A percentile compares a stretch with the other conserved stretches of the same genome.
phyloP scores from a whole-genome alignment of 2,329 filamentous ascomycete species.

The Leptographium lundbergii region DNA sequence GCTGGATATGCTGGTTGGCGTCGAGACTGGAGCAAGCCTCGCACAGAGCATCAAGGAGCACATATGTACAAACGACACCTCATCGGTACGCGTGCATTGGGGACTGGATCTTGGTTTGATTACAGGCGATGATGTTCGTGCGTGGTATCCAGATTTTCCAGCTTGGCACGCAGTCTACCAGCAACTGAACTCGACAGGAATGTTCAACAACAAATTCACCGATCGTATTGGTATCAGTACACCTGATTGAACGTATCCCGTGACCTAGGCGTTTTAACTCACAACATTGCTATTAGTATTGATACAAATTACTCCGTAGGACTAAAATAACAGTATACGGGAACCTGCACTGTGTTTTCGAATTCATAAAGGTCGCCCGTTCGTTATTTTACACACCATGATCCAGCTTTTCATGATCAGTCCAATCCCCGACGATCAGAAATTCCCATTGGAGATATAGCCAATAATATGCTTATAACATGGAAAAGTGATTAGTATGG shows the following conservation, averaged over 20 bases:
- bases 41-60: conserved; percentile 11
- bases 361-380: too few relatives aligned
- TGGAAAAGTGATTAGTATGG: too few relatives aligned
- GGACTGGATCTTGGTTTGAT: conserved; percentile 14
- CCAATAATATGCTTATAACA: too few relatives aligned
- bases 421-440: too few relatives aligned
- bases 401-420: too few relatives aligned
- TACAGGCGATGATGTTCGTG: conserved; percentile 12
- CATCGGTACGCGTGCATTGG: conserved; percentile 14
- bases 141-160: conserved; percentile 14
- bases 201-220: conserved; percentile 18
- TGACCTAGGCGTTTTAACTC: not conserved
- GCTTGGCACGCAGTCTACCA: conserved; percentile 13
- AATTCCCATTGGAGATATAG: too few relatives aligned
- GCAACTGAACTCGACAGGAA: conserved; percentile 14
- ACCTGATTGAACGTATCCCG: not conserved
- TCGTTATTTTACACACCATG: too few relatives aligned
- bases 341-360: too few relatives aligned
- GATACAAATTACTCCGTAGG: not conserved
- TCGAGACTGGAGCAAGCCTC: conserved; percentile 10
- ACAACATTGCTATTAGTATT: not conserved
- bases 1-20: conserved; percentile 14
- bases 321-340: not conserved
- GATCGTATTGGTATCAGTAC: conserved; percentile 13
- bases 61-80: conserved; percentile 8